Percentiles rank a stretch among this genome's conserved stretches.
phyloP scores from a whole-genome alignment of 306 rosid species.

The Bauhinia variegata region DNA sequence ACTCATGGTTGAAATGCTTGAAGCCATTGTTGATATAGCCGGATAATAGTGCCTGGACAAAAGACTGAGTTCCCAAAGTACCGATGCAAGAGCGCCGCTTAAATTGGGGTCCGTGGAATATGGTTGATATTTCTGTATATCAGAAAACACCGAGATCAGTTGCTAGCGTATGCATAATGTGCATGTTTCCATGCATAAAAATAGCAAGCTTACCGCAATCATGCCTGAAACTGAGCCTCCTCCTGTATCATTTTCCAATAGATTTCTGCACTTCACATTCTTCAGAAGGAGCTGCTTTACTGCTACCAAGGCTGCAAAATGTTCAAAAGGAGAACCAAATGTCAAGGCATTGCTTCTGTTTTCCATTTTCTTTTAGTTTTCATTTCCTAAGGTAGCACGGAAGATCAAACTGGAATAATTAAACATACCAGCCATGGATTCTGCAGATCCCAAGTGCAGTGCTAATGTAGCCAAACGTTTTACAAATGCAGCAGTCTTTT shows the following conservation, averaged over 20 bases:
- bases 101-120: constrained; percentile 83
- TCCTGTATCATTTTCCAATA: constrained; percentile 92
- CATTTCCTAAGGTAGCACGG: background rate
- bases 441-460: constrained; percentile 75
- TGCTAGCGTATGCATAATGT: too few species aligned
- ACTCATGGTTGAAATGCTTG: constrained; percentile 63
- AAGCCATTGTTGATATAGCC: constrained; percentile 65
- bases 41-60: constrained; percentile 82
- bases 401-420: constrained; percentile 10
- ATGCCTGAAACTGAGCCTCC: constrained; percentile 92
- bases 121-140: constrained; percentile 83
- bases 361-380: background rate
- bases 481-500: constrained; percentile 94
- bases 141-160: background rate
- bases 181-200: too few species aligned
- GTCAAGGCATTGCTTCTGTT: constrained; percentile 2
- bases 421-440: constrained; percentile 87
- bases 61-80: constrained; percentile 92
- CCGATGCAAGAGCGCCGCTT: constrained; percentile 96
- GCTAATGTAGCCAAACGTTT: constrained; percentile 85
- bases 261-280: constrained; percentile 87
- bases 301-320: constrained; percentile 81
- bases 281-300: constrained; percentile 91
- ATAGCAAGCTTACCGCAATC: constrained; percentile 57
- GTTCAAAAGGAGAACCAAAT: constrained; percentile 31